Evolutionary conservation across 164 flowering plant species (phyloP), one percentile per base, ranked within the genome.

Genomic region (Vitis cinerea): DNA sequence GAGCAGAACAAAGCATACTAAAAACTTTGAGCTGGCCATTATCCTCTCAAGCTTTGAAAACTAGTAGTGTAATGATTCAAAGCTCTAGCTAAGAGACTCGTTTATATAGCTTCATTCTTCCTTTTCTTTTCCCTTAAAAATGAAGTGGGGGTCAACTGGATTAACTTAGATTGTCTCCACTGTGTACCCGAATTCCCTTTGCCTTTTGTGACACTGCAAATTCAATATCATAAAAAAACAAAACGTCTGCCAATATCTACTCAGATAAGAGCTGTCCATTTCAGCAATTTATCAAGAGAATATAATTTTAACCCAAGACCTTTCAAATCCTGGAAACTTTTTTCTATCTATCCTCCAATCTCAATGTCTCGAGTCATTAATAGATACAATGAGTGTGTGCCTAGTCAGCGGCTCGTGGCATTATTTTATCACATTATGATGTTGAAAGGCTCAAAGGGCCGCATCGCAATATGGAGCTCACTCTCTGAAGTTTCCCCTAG

Each of bases 1-100:
- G 9, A 72, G 44, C 55, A 73, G 30, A 49, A 61, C 2, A 56
- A 65, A 15, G 31, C 66, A 75, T 12, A 27, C 9, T n/a, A 8
- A 30, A 15, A 48, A 65, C 52, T 71, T 75, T 50, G 49, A 13
- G 63, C 23, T 59, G 13, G 66, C 62, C 77, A 74, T 74, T 19
- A 6, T 30, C n/a, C 14, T 3, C 30, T 48, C n/a, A 44, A 8
- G 8, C 29, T 19, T 14, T 66, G 23, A 47, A 63, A 47, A 5
- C 52, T 44, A 63, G 52, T 47, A 48, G n/a, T 53, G 19, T 65
- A 58, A 8, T 19, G 67, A 51, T 64, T 64, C 55, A 64, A 19
- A 64, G 37, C 16, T 49, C 44, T 3, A 37, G 44, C 44, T 37
- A 37, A 37, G 44, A 37, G 44, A 37, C 44, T 37, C 7, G 44